A percentile compares a stretch with the other conserved stretches of the same genome.
Evolutionary conservation across 768 basidiomycete species (phyloP).

Genomic region (Lactarius quietus): DNA sequence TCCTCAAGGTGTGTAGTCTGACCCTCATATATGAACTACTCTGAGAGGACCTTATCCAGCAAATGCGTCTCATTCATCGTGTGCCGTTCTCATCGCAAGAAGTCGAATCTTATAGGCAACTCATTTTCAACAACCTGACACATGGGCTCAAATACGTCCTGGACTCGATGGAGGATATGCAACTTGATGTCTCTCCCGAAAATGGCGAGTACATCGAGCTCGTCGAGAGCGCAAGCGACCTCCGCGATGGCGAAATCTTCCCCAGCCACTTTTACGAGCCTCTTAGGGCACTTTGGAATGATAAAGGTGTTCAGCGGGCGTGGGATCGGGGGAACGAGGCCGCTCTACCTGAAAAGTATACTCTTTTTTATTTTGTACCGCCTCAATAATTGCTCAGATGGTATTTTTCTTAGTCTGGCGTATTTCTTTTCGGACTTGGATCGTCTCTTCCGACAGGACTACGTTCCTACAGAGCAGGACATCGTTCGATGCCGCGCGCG

Average conservation of each 20-base stretch:
- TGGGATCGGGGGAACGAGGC: conserved; percentile 85
- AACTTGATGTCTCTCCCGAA: conserved; percentile 62
- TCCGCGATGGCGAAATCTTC: conserved; percentile 79
- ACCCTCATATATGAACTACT: not conserved
- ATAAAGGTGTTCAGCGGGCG: conserved; percentile 70
- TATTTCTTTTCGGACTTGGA: conserved; percentile 82
- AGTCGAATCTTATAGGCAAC: conserved; percentile 84
- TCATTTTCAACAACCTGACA: conserved; percentile 90
- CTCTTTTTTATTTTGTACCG: conserved; percentile 15
- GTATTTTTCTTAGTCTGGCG: conserved; percentile 42
- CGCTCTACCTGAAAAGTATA: conserved; percentile 86
- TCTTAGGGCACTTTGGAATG: conserved; percentile 70
- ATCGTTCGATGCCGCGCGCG: conserved; percentile 83
- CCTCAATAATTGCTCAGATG: conserved; percentile 18
- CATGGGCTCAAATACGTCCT: conserved; percentile 79
- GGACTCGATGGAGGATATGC: conserved; percentile 88
- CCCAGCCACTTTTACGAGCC: conserved; percentile 64
- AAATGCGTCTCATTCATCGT: conserved; percentile 96
- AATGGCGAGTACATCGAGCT: conserved; percentile 56
- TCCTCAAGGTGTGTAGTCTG: conserved; percentile 61
- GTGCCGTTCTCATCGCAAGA: conserved; percentile 80
- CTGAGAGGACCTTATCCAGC: conserved; percentile 43
- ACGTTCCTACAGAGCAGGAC: conserved; percentile 78
- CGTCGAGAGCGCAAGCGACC: conserved; percentile 63
- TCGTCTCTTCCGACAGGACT: conserved; percentile 70